Base-by-base conservation (phyloP, 345 rosid species). In the Geranium rotundifolium region DNA sequence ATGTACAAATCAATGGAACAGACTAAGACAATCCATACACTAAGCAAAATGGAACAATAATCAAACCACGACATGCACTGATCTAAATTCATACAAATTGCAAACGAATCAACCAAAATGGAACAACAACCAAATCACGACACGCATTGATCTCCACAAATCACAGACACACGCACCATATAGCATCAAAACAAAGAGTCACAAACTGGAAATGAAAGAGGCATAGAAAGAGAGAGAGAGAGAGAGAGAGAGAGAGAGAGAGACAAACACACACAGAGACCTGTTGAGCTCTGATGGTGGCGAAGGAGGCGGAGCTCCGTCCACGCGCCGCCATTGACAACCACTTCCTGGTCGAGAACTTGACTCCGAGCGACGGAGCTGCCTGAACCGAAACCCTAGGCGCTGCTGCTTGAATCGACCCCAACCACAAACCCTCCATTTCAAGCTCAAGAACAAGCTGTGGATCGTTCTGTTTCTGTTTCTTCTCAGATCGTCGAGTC, bases 251-350 rank as follows among this genome's bases (percentile, higher is more conserved):
- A 23, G 27, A 23, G 1, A 37, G 16, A 1, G 20, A 31, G 57
- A 62, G 55, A 20, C 56, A 9, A 5, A 57, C 67, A 34, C 41
- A 34, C 27, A 23, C 27, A 37, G 12, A 37, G 46, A 78, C 91
- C 85, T 80, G 76, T 49, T 81, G 85, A 73, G 85, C 88, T 61
- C 77, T 82, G 63, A 81, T 66, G 62, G 76, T 71, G 27, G 73
- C 18, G 54, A 69, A 58, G 34, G 71, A 66, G 59, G 70, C 41
- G 1, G 41, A 4, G 41, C 41, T 18, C 15, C 46, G 57, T 65
- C 67, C 66, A 72, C 73, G 56, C 13, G 64, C 10, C 13, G 75
- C 67, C 17, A 63, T 20, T 64, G 41, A 19, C 64, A 72, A 1
- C 6, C 67, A 80, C 59, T 70, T 71, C 55, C 57, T 39, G 77